Base-by-base conservation (phyloP, 2,329 filamentous ascomycete genomes). In the Pseudonectria buxi region DNA sequence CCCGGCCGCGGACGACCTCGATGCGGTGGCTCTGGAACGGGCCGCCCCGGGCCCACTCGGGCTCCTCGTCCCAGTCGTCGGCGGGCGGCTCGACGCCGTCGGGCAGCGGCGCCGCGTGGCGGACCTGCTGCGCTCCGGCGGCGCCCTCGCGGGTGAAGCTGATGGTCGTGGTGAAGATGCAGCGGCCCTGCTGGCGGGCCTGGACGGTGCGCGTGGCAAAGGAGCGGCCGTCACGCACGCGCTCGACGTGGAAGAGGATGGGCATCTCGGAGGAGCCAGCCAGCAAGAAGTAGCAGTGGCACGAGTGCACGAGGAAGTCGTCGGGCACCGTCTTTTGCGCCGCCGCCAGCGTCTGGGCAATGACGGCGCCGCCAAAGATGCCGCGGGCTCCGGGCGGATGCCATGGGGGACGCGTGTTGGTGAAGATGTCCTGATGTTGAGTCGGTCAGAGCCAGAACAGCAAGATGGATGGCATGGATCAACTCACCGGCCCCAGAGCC, bases 241-340 rank as follows among this genome's bases (percentile, higher is more conserved):
- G 78, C 67, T 96, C 92, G 30, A 98, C 92, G 57, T 95, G 86
- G 67, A 95, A 96, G 43, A 95, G 73, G 47, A 96, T 84, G 24
- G 92, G 90, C 13, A 92, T 82, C 41, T 83, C 78, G 10, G 78
- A 73, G 55, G 90, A 85, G 18, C 92, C 92, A 4, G 90, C 89
- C 2, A 96, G 79, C 24, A 98, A 81, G 62, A 98, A 98, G 69
- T 96, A 98, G 75, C 92, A 96, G 73, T 98, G 92, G 84, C 94
- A 95, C 56, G 83, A 90, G 69, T 98, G 92, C 32, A 92, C 79
- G 40, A 81, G 76, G 63, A 95, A 95, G 57, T 85, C 72, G 16
- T 69, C 60, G 0, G 83, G 82, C 3, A 98, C 86, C 7, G 92
- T 98, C 55, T 80, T 78, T 61, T 95, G 88, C 15, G 87, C 92